Percentiles rank a stretch among this genome's conserved stretches.
These are phyloP conservation scores for Capsicum chinense DNA, from an alignment of 257 asterid species.

Conservation along the genomic window DNA sequence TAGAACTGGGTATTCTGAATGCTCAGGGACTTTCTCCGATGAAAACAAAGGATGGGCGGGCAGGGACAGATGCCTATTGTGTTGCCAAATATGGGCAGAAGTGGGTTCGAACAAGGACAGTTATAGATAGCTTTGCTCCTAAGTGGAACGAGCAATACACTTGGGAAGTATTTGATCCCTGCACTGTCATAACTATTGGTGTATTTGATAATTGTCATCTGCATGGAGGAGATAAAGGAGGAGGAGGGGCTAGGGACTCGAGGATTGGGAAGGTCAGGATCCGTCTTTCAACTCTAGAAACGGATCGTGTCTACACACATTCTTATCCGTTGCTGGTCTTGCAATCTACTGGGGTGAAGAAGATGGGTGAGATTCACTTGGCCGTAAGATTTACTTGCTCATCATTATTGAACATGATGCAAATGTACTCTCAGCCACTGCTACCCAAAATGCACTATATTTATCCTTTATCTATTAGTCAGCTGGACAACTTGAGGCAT, in stretches of 20 bases:
- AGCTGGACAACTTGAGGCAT: constrained; percentile 69
- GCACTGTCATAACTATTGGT: constrained; percentile 72
- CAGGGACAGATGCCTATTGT: constrained; percentile 73
- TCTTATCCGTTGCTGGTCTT: constrained; percentile 70
- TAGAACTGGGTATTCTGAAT: constrained; percentile 67
- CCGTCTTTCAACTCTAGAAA: constrained; percentile 74
- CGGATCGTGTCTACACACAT: constrained; percentile 70
- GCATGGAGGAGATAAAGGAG: constrained; percentile 63
- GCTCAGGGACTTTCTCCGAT: constrained; percentile 67
- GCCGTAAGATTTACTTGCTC: constrained; percentile 75
- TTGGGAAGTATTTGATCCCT: constrained; percentile 81
- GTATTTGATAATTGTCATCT: constrained; percentile 71
- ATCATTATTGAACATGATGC: constrained; percentile 67
- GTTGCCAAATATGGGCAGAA: constrained; percentile 75
- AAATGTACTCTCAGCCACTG: constrained; percentile 64
- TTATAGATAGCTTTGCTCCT: constrained; percentile 68
- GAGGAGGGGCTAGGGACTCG: constrained; percentile 55
- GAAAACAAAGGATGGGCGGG: constrained; percentile 66
- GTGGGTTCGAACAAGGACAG: constrained; percentile 74
- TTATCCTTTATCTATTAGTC: constrained; percentile 62
- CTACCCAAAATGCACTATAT: constrained; percentile 80
- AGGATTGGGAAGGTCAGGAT: constrained; percentile 77
- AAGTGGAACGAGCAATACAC: constrained; percentile 84
- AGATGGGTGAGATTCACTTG: constrained; percentile 81
- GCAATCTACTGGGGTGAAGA: constrained; percentile 70